phyloP scores from a whole-genome alignment of 2,329 filamentous ascomycete genomes.

The Diplodia sapinea region DNA sequence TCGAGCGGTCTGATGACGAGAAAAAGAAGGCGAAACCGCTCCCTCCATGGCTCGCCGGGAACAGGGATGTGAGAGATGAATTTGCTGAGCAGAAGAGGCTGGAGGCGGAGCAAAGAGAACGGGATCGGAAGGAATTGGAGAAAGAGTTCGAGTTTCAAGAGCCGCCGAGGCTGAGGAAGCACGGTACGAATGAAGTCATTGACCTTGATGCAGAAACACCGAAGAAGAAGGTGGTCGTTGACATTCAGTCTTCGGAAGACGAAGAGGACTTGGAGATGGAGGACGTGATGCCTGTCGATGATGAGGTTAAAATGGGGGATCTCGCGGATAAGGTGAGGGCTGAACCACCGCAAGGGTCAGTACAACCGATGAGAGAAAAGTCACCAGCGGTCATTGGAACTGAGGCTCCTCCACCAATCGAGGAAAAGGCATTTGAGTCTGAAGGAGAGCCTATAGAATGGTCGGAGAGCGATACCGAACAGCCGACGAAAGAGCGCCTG shows the following conservation, averaged over 20 bases:
- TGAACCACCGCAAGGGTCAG: slow-evolving; percentile 45
- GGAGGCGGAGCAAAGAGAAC: slow-evolving; percentile 57
- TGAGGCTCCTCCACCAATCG: neutral
- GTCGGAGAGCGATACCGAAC: slow-evolving; percentile 58
- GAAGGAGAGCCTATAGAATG: slow-evolving; percentile 42
- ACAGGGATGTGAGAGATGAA: slow-evolving; percentile 59
- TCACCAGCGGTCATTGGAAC: neutral
- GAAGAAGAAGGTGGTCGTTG: slow-evolving; percentile 60
- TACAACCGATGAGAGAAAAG: neutral
- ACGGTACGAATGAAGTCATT: slow-evolving; percentile 57
- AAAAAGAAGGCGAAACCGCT: slow-evolving; percentile 61
- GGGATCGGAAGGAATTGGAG: slow-evolving; percentile 61
- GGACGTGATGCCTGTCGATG: slow-evolving; percentile 43
- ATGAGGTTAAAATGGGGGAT: slow-evolving; percentile 49
- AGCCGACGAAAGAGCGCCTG: neutral
- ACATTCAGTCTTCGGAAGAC: slow-evolving; percentile 68
- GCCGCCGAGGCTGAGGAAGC: slow-evolving; percentile 62
- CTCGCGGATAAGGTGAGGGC: slow-evolving; percentile 52
- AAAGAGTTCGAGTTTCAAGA: slow-evolving; percentile 70
- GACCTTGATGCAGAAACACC: slow-evolving; percentile 52
- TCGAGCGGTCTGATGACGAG: slow-evolving; percentile 59
- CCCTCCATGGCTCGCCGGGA: slow-evolving; percentile 75
- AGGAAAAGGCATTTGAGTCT: neutral
- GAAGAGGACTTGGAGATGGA: slow-evolving; percentile 51
- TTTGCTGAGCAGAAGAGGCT: slow-evolving; percentile 55